phyloP scores from a whole-genome alignment of 495 filamentous ascomycete species.

The Daldinia loculata region DNA sequence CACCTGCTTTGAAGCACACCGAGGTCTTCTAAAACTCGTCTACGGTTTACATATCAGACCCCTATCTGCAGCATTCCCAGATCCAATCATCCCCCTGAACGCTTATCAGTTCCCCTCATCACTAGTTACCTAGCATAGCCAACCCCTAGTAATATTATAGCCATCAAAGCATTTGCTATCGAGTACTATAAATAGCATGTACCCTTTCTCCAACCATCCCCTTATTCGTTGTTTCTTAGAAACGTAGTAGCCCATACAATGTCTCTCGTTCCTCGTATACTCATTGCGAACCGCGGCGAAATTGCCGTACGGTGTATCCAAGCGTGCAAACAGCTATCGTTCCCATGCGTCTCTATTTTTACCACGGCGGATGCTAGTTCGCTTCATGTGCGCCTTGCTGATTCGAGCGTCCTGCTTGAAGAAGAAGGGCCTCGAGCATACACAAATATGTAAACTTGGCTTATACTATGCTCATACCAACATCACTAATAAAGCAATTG shows the following conservation, averaged over 20 bases:
- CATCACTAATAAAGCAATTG: conserved; percentile 8
- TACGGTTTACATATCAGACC: neutral
- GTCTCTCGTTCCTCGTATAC: conserved; percentile 25
- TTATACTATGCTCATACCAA: neutral
- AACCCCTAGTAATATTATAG: neutral
- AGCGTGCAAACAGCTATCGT: conserved; percentile 52
- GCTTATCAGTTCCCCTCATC: conserved; percentile 37
- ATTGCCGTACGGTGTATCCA: conserved; percentile 61
- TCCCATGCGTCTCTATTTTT: conserved; percentile 64
- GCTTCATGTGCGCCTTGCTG: conserved; percentile 61
- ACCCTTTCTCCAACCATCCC: neutral
- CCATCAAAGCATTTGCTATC: neutral
- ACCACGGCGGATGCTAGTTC: conserved; percentile 65
- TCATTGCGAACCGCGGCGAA: conserved; percentile 65
- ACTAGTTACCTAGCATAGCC: neutral
- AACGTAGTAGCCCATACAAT: neutral
- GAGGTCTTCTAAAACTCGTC: too few species aligned
- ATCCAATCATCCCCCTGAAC: conserved; percentile 10
- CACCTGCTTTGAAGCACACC: too few species aligned
- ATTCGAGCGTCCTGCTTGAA: conserved; percentile 52
- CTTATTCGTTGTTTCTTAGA: neutral
- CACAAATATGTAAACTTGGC: conserved; percentile 31
- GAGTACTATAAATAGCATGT: neutral
- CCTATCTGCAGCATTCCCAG: neutral
- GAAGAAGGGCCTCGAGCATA: conserved; percentile 39